These are phyloP conservation scores for Xerocomus amazonicus DNA, from an alignment of 1,284 basidiomycete genomes.

Conservation along the genomic window DNA sequence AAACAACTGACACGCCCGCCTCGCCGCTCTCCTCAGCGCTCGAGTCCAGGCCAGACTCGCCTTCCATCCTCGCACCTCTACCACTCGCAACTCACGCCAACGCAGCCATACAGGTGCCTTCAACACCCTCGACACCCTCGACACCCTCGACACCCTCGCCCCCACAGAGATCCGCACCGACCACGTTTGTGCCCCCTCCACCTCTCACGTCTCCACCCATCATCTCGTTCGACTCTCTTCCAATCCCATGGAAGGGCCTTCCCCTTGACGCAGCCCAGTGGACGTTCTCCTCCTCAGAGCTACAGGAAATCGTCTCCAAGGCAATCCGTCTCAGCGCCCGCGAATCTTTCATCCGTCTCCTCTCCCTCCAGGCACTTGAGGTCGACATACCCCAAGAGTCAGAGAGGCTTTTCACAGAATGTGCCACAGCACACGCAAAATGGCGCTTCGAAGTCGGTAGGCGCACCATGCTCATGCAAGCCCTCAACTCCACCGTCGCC, in stretches of 20 bases:
- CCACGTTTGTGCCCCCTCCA: constrained; percentile 26
- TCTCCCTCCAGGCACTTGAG: constrained; percentile 60
- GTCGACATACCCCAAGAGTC: constrained; percentile 54
- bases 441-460: constrained; percentile 69
- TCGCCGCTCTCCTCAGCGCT: constrained; percentile 1
- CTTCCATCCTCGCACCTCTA: constrained; percentile 3
- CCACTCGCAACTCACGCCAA: constrained; percentile 1
- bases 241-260: constrained; percentile 61
- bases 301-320: constrained; percentile 69
- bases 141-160: no score
- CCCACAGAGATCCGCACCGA: constrained; percentile 2
- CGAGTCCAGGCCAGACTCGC: constrained; percentile 3
- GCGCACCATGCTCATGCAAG: constrained; percentile 67
- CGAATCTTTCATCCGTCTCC: constrained; percentile 68
- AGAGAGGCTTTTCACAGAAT: constrained; percentile 50
- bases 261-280: constrained; percentile 72
- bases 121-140: no score
- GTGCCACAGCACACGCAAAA: constrained; percentile 51
- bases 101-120: constrained; percentile 12
- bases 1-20: constrained; percentile 12
- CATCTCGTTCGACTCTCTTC: constrained; percentile 53
- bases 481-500: constrained; percentile 44
- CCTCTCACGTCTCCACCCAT: constrained; percentile 43
- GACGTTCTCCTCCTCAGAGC: constrained; percentile 65
- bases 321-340: constrained; percentile 68